phyloP scores from a whole-genome alignment of 2,329 filamentous ascomycete genomes.

The Xenoacremonium recifei region DNA sequence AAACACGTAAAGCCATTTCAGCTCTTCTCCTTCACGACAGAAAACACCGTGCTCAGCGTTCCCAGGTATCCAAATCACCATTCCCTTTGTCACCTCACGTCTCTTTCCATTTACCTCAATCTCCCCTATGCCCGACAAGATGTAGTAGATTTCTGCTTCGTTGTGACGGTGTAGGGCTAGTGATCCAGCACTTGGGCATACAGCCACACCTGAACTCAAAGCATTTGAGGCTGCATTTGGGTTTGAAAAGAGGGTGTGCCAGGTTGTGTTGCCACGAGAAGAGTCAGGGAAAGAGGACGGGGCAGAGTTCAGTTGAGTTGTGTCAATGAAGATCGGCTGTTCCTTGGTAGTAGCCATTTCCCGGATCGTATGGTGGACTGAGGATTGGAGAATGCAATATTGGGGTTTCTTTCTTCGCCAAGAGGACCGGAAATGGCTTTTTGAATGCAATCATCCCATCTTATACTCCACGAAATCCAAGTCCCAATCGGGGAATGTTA shows the following conservation, averaged over 20 bases:
- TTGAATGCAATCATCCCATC: no score
- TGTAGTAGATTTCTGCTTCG: constrained; percentile 26
- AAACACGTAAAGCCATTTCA: constrained; percentile 24
- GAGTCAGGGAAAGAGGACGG: constrained; percentile 11
- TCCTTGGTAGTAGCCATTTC: neutral
- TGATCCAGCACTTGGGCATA: constrained; percentile 17
- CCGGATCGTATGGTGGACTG: no score
- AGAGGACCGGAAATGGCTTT: no score
- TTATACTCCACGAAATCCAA: no score
- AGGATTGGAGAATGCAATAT: no score
- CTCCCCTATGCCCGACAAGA: constrained; percentile 18
- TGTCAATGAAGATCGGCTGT: neutral
- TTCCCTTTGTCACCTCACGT: constrained; percentile 13
- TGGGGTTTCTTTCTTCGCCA: no score
- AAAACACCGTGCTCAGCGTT: constrained; percentile 25
- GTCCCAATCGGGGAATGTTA: no score
- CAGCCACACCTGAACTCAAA: constrained; percentile 18
- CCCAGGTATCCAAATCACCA: constrained; percentile 21
- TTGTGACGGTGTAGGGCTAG: constrained; percentile 24
- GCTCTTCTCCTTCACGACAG: constrained; percentile 9
- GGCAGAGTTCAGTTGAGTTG: neutral
- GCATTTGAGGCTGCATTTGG: constrained; percentile 11
- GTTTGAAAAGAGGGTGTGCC: constrained; percentile 20
- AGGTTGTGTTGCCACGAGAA: constrained; percentile 15
- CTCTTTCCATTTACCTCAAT: constrained; percentile 18